Evolutionary conservation across 371 early-diverging fungal species (phyloP).

Genomic region (Circinella minor): DNA sequence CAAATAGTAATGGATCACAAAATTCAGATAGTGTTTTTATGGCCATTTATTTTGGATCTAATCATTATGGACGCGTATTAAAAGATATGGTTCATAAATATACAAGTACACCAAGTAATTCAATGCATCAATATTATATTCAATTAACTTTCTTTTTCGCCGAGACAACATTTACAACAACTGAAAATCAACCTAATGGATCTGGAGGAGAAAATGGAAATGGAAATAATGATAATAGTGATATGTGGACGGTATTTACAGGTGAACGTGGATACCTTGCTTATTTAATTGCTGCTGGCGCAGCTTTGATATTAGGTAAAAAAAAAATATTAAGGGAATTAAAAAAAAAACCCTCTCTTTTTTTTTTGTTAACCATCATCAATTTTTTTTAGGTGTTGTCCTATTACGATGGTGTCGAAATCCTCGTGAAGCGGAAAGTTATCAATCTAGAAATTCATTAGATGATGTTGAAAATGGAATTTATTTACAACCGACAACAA

Average conservation of each 20-base stretch:
- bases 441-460: constrained; percentile 22
- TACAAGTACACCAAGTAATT: neutral
- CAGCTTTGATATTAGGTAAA: constrained; percentile 43
- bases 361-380: neutral
- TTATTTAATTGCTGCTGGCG: constrained; percentile 44
- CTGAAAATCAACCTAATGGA: neutral
- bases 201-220: neutral
- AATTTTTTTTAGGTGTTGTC: constrained; percentile 29
- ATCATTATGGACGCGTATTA: constrained; percentile 22
- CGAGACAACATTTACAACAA: constrained; percentile 8
- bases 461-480: constrained; percentile 12
- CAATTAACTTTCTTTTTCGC: constrained; percentile 14
- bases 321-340: neutral
- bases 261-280: constrained; percentile 38
- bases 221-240: neutral
- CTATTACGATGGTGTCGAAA: constrained; percentile 47
- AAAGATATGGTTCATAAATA: constrained; percentile 7
- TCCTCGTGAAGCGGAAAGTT: constrained; percentile 4
- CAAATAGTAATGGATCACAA: neutral
- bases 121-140: constrained; percentile 10
- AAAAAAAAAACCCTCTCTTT: too few relatives aligned
- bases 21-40: constrained; percentile 19
- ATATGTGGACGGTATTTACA: constrained; percentile 16
- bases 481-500: constrained; percentile 20
- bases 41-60: constrained; percentile 37